These are phyloP conservation scores for Phalaenopsis equestris DNA, from an alignment of 106 monocot species.

Conservation along the genomic window DNA sequence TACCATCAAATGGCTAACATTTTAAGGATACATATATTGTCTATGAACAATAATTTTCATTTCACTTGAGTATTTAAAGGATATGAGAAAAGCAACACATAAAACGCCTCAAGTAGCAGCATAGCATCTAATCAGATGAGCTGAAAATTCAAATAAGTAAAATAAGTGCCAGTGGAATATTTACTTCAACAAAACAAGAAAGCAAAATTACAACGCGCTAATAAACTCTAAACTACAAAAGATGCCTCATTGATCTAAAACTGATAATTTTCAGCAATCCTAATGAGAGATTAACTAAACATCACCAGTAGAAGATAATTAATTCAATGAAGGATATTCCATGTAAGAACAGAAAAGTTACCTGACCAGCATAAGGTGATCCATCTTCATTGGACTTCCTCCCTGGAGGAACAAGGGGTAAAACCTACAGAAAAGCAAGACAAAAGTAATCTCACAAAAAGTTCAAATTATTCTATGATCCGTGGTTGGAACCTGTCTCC, in stretches of 20 bases:
- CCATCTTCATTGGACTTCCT: slow-evolving; percentile 96
- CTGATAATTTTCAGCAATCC: background rate
- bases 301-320: background rate
- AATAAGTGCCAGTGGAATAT: background rate
- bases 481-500: no score
- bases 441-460: background rate
- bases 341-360: slow-evolving; percentile 5
- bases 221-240: background rate
- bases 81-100: background rate
- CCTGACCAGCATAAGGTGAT: slow-evolving; percentile 95
- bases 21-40: background rate
- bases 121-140: background rate
- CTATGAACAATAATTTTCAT: background rate
- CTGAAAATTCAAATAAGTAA: background rate
- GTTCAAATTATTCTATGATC: background rate
- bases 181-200: background rate
- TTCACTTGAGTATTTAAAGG: background rate
- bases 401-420: slow-evolving; percentile 97
- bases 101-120: background rate
- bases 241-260: background rate
- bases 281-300: background rate
- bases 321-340: slow-evolving; percentile 6
- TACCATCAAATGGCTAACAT: background rate
- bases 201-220: background rate
- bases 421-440: slow-evolving; percentile 45